These are phyloP conservation scores for Novakomyces olei DNA, from an alignment of 805 yeast genomes.

Conservation along the genomic window DNA sequence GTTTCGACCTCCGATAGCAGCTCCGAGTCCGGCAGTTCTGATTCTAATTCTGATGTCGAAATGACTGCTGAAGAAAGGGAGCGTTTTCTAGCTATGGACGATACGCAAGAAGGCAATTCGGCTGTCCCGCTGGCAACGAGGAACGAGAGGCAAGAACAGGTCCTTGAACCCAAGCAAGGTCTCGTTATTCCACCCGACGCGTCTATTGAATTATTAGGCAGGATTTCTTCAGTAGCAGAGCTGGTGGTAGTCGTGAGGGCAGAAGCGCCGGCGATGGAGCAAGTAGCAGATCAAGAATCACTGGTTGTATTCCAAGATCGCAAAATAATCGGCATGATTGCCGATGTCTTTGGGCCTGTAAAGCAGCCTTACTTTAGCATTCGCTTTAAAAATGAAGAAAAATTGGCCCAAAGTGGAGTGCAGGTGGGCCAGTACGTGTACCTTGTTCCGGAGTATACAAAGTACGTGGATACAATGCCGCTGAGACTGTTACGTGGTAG, in stretches of 20 bases:
- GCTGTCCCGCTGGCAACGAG: conserved; percentile 54
- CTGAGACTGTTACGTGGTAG: conserved; percentile 58
- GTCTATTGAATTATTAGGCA: conserved; percentile 52
- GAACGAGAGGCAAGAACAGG: conserved; percentile 52
- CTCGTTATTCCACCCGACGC: conserved; percentile 36
- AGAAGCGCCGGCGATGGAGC: conserved; percentile 54
- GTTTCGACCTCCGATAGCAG: neutral
- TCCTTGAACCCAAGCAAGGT: conserved; percentile 42
- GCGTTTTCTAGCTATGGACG: conserved; percentile 5
- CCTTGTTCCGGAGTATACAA: conserved; percentile 62
- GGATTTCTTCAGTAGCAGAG: conserved; percentile 45
- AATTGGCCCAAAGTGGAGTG: conserved; percentile 17
- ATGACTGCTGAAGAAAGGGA: neutral
- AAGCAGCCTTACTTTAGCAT: conserved; percentile 65
- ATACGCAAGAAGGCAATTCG: conserved; percentile 10
- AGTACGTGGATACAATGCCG: conserved; percentile 53
- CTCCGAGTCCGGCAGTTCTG: neutral
- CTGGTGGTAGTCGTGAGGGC: conserved; percentile 53
- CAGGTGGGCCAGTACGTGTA: conserved; percentile 37
- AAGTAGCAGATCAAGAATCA: conserved; percentile 54
- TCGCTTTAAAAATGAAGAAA: conserved; percentile 32
- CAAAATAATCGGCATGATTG: conserved; percentile 38
- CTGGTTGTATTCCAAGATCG: conserved; percentile 57
- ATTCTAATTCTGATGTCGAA: neutral
- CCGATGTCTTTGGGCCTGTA: conserved; percentile 73